Base-by-base conservation (phyloP, 805 yeast species). In the Candida loeiensis region DNA sequence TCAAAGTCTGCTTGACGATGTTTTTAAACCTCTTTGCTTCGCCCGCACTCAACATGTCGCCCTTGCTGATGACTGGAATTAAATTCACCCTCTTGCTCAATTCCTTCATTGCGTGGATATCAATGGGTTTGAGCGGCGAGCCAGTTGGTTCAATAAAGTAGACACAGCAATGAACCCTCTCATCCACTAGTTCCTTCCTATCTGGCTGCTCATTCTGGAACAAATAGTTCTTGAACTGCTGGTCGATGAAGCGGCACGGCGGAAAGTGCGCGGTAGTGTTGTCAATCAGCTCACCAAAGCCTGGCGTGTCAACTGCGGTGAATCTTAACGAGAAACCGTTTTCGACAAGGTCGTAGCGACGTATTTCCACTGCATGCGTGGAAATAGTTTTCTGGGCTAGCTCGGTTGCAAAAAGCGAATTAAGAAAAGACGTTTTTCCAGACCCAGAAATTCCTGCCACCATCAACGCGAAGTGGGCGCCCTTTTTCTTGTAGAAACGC, bases 91-190 rank as follows among this genome's bases (percentile, higher is more conserved):
- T 44, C 34, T 50, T 47, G 8, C 63, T 47, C 18, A 69, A 48
- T 19, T 56, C 55, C 40, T 58, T 57, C 69, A 69, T 64, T 9
- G 70, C 49, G 32, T 48, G 51, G 26, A 65, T 51, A 47, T 69
- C 73, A 32, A 65, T 52, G 1, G 63, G 59, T 15, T 57, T 50
- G 41, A 69, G 47, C 8, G 44, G 33, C n/a, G 33, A 14, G 29
- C 80, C 79, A 4, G 81, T 71, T 0, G 95, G 91, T 4, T 79
- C 73, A 39, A 91, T 69, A 57, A 91, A 85, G 65, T 88, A 91
- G 33, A 91, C 59, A 57, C 96, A 88, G 25, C 81, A 85, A 65
- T 91, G 96, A 28, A 91, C 82, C 40, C 95, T 73, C 48, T 74
- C 64, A 55, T 90, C 96, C 9, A 54, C 50, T 41, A 70, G 35